Conservation (phyloP, 768 basidiomycete genomes). For the Lactifluus subvellereus region DNA sequence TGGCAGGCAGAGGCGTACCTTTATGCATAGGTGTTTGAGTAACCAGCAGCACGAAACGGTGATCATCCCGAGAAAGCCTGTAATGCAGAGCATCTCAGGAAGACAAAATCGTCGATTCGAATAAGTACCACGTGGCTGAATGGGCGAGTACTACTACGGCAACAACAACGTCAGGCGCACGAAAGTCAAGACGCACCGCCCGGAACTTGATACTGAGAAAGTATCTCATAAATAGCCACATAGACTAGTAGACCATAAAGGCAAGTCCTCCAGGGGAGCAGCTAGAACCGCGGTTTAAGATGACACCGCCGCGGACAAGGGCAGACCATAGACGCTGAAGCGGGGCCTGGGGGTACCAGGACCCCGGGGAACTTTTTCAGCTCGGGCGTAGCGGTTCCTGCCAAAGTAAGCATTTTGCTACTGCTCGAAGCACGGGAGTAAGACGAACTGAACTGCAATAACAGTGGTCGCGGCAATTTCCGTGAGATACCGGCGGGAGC, state of each 20-base stretch:
- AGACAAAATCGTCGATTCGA: background rate
- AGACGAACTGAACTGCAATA: no score
- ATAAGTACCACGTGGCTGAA: background rate
- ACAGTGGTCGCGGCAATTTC: no score
- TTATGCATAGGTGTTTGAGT: background rate
- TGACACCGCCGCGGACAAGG: background rate
- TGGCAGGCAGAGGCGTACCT: background rate
- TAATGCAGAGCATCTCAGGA: background rate
- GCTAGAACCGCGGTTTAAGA: background rate
- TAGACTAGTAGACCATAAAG: background rate
- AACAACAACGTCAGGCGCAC: background rate
- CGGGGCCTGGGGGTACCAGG: background rate
- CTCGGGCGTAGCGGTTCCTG: no score
- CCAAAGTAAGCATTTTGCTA: no score
- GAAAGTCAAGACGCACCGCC: background rate
- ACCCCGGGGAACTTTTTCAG: background rate
- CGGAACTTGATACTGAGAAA: background rate
- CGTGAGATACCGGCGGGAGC: no score
- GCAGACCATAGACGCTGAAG: background rate
- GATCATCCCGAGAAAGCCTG: background rate
- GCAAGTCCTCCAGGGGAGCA: background rate
- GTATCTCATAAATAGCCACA: background rate
- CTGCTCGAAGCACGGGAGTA: no score
- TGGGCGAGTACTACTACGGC: background rate
- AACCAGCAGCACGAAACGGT: background rate